A percentile compares a stretch with the other conserved stretches of the same genome.
Conservation (phyloP, 192 early-diverging fungal species). For the Gaertneriomyces semiglobifer region DNA sequence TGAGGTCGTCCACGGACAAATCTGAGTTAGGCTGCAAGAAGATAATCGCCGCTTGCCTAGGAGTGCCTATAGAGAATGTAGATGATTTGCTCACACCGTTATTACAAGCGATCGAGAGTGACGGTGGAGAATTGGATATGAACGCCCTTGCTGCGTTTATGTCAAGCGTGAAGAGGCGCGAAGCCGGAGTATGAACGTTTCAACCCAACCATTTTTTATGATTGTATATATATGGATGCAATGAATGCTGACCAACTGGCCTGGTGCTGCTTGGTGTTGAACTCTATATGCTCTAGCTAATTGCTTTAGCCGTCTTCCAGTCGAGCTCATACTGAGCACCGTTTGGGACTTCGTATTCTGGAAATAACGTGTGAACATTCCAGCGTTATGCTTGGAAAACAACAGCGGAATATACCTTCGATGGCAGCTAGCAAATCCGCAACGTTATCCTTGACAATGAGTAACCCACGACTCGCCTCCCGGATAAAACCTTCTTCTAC, state of each 20-base stretch:
- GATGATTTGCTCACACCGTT: conserved; percentile 73
- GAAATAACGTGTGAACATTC: neutral
- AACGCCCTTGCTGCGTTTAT: conserved; percentile 33
- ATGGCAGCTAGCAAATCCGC: conserved; percentile 46
- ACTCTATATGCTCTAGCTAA: neutral
- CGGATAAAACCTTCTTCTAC: conserved; percentile 66
- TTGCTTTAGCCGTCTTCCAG: conserved; percentile 9
- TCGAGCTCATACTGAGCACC: conserved; percentile 10
- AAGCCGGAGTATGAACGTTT: conserved; percentile 1
- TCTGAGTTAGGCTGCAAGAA: conserved; percentile 66
- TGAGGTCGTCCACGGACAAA: conserved; percentile 14
- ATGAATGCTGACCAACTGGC: too few species aligned
- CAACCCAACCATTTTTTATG: too few species aligned
- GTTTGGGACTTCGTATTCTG: conserved; percentile 6
- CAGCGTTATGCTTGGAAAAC: neutral
- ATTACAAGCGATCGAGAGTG: conserved; percentile 74
- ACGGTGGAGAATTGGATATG: conserved; percentile 39
- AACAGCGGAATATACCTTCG: conserved; percentile 1
- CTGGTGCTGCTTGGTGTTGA: neutral
- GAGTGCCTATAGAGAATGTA: conserved; percentile 72
- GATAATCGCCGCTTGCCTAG: conserved; percentile 82
- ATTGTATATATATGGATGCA: too few species aligned
- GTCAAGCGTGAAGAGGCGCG: conserved; percentile 25
- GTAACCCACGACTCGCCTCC: conserved; percentile 44
- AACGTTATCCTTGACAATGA: conserved; percentile 58